Conservation (phyloP, 2,329 filamentous ascomycete species). For the Alternaria postmessia region DNA sequence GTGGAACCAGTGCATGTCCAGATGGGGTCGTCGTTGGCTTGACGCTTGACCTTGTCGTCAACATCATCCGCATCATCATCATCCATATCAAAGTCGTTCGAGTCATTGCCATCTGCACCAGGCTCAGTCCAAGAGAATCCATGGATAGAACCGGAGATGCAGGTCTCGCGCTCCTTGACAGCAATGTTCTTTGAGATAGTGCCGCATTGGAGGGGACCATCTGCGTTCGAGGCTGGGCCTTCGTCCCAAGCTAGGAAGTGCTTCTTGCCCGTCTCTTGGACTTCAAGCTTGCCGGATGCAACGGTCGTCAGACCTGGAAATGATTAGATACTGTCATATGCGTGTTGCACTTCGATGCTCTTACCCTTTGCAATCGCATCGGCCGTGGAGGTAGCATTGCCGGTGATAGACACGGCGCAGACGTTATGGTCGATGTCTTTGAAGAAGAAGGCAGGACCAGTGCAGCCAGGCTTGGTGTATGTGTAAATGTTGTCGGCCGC, state of each 20-base stretch:
- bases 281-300: slow-evolving; percentile 1
- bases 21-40: not conserved
- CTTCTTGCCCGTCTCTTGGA: not conserved
- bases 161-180: not conserved
- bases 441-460: not conserved
- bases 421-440: slow-evolving; percentile 11
- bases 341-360: not conserved
- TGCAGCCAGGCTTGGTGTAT: slow-evolving; percentile 1
- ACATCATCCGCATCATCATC: not conserved
- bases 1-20: not conserved
- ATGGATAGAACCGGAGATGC: not conserved
- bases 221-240: not conserved
- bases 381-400: not conserved
- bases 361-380: not conserved
- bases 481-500: slow-evolving; percentile 12
- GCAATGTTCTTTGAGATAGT: not conserved
- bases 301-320: not conserved
- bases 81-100: not conserved
- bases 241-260: not conserved
- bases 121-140: slow-evolving; percentile 6
- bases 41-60: not conserved
- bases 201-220: slow-evolving; percentile 5
- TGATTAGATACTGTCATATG: not conserved
- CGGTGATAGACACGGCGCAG: slow-evolving; percentile 6
- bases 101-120: not conserved